Evolutionary conservation across 2,329 filamentous ascomycete species (phyloP).

Genomic region (Sclerotiophoma versabilis): DNA sequence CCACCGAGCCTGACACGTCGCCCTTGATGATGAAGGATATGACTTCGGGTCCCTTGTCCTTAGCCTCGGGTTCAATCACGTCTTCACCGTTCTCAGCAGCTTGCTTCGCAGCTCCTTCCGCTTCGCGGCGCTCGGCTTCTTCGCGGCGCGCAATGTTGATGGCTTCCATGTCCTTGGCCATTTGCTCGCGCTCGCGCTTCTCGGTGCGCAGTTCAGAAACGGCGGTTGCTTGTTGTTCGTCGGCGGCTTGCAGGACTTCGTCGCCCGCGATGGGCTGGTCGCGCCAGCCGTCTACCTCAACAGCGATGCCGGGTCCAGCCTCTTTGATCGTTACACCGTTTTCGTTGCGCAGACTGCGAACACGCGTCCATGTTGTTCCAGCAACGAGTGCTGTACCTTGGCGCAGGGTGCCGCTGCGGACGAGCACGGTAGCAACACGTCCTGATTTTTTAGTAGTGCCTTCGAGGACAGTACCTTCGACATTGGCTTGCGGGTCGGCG

Average conservation of each 20-base stretch:
- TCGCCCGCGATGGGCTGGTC: conserved; percentile 86
- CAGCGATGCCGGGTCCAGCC: conserved; percentile 85
- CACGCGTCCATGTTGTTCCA: conserved; percentile 84
- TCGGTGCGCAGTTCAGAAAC: conserved; percentile 80
- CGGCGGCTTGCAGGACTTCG: conserved; percentile 80
- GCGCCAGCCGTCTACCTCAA: conserved; percentile 95
- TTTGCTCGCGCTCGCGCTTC: conserved; percentile 70
- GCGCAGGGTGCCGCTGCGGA: conserved; percentile 84
- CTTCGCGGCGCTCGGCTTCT: conserved; percentile 68
- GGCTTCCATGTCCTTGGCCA: conserved; percentile 74
- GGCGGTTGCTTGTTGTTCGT: conserved; percentile 78
- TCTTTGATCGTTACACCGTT: conserved; percentile 74
- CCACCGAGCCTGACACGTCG: conserved; percentile 91
- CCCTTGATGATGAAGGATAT: conserved; percentile 89
- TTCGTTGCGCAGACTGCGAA: conserved; percentile 87
- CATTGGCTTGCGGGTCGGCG: conserved; percentile 76
- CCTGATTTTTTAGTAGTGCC: conserved; percentile 85
- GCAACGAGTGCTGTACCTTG: conserved; percentile 85
- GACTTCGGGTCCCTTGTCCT: conserved; percentile 58
- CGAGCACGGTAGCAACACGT: conserved; percentile 85
- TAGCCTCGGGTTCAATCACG: conserved; percentile 51
- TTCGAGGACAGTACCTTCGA: conserved; percentile 94
- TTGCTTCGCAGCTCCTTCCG: conserved; percentile 57
- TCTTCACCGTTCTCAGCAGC: conserved; percentile 33
- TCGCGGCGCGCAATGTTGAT: conserved; percentile 72